Evolutionary conservation across 352 stramenopile species (phyloP).

Genomic region (Globisporangium solare): DNA sequence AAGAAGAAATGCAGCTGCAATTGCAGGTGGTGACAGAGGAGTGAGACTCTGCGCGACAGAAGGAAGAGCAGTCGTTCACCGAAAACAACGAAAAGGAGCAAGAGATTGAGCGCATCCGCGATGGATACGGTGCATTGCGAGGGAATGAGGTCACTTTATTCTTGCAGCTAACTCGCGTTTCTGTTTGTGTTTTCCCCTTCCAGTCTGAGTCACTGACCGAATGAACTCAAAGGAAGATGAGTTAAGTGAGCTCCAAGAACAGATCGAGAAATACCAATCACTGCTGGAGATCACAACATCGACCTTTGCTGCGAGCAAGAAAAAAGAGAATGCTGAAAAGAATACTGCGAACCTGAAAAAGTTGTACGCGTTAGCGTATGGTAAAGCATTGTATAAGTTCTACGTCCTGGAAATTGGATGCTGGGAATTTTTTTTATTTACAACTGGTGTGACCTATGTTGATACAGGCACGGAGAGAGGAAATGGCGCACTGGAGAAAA

Average conservation of each 20-base stretch:
- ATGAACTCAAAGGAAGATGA: constrained; percentile 90
- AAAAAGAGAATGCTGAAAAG: constrained; percentile 1
- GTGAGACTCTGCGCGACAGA: constrained; percentile 69
- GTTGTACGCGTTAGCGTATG: constrained; percentile 12
- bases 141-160: neutral
- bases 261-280: constrained; percentile 80
- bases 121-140: constrained; percentile 52
- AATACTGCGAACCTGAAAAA: constrained; percentile 7
- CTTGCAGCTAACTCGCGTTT: neutral
- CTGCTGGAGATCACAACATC: constrained; percentile 55
- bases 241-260: constrained; percentile 77
- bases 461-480: constrained; percentile 6
- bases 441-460: neutral
- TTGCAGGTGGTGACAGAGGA: constrained; percentile 83
- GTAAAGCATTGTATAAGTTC: neutral
- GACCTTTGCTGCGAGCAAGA: constrained; percentile 17
- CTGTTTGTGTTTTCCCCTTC: neutral
- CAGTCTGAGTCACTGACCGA: constrained; percentile 84
- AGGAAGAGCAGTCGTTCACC: constrained; percentile 79
- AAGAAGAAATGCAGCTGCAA: constrained; percentile 79
- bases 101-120: constrained; percentile 83
- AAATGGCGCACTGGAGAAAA: constrained; percentile 7
- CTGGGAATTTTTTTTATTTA: too few species aligned
- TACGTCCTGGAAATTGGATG: too few species aligned
- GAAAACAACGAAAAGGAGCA: constrained; percentile 86